These are phyloP conservation scores for Boletus edulis DNA, from an alignment of 768 basidiomycete species.

Conservation along the genomic window DNA sequence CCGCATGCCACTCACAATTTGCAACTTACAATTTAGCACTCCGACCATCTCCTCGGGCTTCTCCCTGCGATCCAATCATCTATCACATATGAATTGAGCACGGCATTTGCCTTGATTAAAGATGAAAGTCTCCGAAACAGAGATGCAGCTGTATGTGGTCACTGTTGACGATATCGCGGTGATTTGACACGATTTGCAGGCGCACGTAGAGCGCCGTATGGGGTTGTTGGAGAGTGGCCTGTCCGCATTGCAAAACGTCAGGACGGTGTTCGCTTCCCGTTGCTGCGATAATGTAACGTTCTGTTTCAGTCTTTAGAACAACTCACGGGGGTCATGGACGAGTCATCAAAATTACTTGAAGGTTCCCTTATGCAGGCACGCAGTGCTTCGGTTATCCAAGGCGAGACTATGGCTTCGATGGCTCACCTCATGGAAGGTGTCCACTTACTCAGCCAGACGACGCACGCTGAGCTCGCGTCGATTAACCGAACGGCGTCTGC, in stretches of 20 bases:
- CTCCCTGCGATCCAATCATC: slow-evolving; percentile 23
- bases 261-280: slow-evolving; percentile 7
- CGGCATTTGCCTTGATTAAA: slow-evolving; percentile 26
- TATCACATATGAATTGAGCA: slow-evolving; percentile 21
- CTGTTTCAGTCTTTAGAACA: slow-evolving; percentile 19
- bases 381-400: slow-evolving; percentile 36
- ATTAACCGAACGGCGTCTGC: slow-evolving; percentile 44
- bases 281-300: slow-evolving; percentile 15
- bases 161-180: not conserved
- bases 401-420: slow-evolving; percentile 35
- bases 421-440: slow-evolving; percentile 36
- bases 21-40: slow-evolving; percentile 22
- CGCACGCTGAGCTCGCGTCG: slow-evolving; percentile 43
- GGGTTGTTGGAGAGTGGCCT: slow-evolving; percentile 24
- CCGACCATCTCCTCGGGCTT: slow-evolving; percentile 25
- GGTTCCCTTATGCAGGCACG: slow-evolving; percentile 31
- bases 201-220: slow-evolving; percentile 30
- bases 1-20: not conserved
- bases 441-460: slow-evolving; percentile 35
- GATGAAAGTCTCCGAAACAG: slow-evolving; percentile 29
- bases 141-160: slow-evolving; percentile 21
- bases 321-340: slow-evolving; percentile 12
- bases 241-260: slow-evolving; percentile 32
- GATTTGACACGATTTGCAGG: slow-evolving; percentile 21
- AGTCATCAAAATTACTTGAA: slow-evolving; percentile 31